phyloP scores from a whole-genome alignment of 2,329 filamentous ascomycete genomes.

The Talaromyces sp. region DNA sequence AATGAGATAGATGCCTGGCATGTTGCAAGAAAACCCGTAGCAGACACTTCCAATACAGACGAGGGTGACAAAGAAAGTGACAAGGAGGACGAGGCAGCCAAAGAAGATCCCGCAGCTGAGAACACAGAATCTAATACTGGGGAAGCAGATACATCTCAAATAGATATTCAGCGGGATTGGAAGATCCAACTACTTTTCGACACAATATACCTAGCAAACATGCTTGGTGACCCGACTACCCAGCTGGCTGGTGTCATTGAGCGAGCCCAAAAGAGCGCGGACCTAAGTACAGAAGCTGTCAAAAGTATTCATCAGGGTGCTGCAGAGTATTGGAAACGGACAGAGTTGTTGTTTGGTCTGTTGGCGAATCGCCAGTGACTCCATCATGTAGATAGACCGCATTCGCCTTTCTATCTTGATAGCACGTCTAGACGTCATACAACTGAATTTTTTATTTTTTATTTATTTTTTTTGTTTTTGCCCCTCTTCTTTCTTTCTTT shows the following conservation, averaged over 20 bases:
- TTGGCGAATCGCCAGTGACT: conserved; percentile 48
- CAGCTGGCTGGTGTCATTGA: conserved; percentile 53
- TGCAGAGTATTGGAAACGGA: conserved; percentile 80
- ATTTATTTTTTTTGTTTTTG: too few species aligned
- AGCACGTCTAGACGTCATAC: background rate
- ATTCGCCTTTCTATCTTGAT: background rate
- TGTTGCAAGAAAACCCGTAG: background rate
- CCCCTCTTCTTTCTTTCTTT: too few species aligned
- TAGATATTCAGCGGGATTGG: conserved; percentile 31
- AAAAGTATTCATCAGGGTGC: conserved; percentile 64
- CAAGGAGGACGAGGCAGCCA: background rate
- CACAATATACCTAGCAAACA: conserved; percentile 34
- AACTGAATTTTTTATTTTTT: too few species aligned
- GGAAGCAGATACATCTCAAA: conserved; percentile 8
- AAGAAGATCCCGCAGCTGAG: background rate
- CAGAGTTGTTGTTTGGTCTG: conserved; percentile 78
- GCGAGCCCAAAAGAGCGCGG: conserved; percentile 50
- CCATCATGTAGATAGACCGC: background rate
- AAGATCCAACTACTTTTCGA: conserved; percentile 45
- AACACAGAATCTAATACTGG: conserved; percentile 1
- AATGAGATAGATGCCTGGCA: conserved; percentile 21
- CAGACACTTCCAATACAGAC: background rate
- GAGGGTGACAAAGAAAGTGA: conserved; percentile 3
- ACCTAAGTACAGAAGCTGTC: conserved; percentile 51
- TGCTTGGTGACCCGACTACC: conserved; percentile 31